These are phyloP conservation scores for Leucosporidium creatinivorum DNA, from an alignment of 768 basidiomycete genomes.

Conservation along the genomic window DNA sequence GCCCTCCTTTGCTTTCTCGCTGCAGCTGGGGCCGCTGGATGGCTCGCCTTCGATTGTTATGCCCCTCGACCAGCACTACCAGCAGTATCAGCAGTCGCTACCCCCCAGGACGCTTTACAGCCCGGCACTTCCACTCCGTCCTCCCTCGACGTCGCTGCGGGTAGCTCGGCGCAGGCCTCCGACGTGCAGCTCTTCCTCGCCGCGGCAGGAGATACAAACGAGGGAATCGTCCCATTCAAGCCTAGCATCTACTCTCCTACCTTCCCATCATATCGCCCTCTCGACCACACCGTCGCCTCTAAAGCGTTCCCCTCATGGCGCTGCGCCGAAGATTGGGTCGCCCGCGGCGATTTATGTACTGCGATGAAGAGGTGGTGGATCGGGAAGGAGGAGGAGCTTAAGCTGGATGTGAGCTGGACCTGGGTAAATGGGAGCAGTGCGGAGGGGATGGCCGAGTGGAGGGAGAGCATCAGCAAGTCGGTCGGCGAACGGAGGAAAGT, in stretches of 20 bases:
- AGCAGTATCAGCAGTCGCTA: no score
- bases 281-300: neutral
- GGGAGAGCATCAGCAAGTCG: neutral
- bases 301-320: neutral
- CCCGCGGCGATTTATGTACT: conserved; percentile 19
- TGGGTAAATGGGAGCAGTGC: conserved; percentile 36
- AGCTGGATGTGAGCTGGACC: conserved; percentile 30
- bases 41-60: no score
- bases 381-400: neutral
- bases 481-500: neutral
- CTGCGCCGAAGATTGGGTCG: conserved; percentile 11
- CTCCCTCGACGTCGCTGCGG: no score
- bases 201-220: neutral
- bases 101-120: no score
- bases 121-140: no score
- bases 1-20: no score
- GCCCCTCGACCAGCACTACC: no score
- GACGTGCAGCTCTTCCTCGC: no score
- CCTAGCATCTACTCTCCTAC: neutral
- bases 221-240: conserved; percentile 20
- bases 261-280: neutral
- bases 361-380: conserved; percentile 3
- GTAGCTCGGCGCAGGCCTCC: no score
- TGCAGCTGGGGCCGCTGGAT: no score
- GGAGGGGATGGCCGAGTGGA: conserved; percentile 17